Conservation (phyloP, 192 early-diverging fungal genomes). For the Gonapodya prolifera region DNA sequence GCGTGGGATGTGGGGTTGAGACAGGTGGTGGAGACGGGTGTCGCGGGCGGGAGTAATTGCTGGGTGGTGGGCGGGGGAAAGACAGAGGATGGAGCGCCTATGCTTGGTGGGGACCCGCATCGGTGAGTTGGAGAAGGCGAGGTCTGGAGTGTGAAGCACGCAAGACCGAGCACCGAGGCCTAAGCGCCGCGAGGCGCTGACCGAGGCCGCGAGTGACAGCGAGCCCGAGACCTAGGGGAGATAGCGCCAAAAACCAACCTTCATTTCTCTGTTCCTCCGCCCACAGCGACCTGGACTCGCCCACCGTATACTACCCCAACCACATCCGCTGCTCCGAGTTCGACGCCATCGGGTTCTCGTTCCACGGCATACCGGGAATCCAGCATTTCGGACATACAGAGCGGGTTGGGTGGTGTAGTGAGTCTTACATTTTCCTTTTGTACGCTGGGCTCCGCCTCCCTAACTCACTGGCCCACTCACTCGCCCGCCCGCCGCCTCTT, state of each 20-base stretch:
- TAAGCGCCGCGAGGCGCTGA: no score
- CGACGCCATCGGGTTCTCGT: neutral
- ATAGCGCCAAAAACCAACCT: neutral
- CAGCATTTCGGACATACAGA: neutral
- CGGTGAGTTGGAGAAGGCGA: neutral
- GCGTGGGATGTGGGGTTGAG: neutral
- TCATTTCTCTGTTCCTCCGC: neutral
- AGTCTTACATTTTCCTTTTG: neutral
- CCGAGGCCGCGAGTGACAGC: neutral
- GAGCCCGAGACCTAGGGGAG: neutral
- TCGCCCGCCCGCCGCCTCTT: neutral
- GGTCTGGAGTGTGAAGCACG: neutral
- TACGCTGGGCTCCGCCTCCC: neutral
- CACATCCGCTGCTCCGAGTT: neutral
- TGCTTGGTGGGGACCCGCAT: slow-evolving; percentile 3
- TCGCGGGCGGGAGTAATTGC: slow-evolving; percentile 2
- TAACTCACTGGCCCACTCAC: neutral
- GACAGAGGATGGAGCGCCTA: neutral
- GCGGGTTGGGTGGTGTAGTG: neutral
- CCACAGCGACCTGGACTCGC: neutral
- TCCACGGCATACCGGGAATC: neutral
- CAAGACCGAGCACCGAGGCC: no score
- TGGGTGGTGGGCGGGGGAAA: neutral
- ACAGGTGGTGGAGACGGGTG: neutral
- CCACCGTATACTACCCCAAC: neutral